A percentile compares a stretch with the other conserved stretches of the same genome.
Evolutionary conservation across 2,329 filamentous ascomycete genomes (phyloP).

Genomic region (Talaromyces marneffei): DNA sequence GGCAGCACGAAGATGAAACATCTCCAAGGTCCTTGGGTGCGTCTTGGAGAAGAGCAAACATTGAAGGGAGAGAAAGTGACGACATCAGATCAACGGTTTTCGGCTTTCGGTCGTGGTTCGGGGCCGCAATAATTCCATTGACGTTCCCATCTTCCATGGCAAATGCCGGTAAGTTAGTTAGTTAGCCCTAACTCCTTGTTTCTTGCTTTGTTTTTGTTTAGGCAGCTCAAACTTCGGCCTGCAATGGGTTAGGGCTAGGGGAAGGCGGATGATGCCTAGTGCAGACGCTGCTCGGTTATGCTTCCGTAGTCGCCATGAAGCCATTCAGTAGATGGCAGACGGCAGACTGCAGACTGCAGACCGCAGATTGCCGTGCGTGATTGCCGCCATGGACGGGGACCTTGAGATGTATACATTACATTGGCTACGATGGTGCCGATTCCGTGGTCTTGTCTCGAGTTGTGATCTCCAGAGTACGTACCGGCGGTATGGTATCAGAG

Average conservation of each 20-base stretch:
- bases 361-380: background rate
- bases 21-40: background rate
- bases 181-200: background rate
- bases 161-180: background rate
- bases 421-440: background rate
- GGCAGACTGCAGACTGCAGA: no score
- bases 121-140: background rate
- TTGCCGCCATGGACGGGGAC: background rate
- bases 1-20: background rate
- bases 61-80: background rate
- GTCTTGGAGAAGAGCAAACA: background rate
- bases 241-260: background rate
- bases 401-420: background rate
- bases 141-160: background rate
- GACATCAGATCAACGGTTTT: background rate
- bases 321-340: no score
- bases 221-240: no score
- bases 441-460: background rate
- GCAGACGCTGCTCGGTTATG: no score
- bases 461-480: background rate
- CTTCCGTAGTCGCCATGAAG: background rate
- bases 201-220: background rate
- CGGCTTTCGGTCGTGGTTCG: conserved; percentile 8
- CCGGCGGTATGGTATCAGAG: background rate
- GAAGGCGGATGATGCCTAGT: background rate